These are phyloP conservation scores for Lupinus albus DNA, from an alignment of 306 rosid species.

Conservation along the genomic window DNA sequence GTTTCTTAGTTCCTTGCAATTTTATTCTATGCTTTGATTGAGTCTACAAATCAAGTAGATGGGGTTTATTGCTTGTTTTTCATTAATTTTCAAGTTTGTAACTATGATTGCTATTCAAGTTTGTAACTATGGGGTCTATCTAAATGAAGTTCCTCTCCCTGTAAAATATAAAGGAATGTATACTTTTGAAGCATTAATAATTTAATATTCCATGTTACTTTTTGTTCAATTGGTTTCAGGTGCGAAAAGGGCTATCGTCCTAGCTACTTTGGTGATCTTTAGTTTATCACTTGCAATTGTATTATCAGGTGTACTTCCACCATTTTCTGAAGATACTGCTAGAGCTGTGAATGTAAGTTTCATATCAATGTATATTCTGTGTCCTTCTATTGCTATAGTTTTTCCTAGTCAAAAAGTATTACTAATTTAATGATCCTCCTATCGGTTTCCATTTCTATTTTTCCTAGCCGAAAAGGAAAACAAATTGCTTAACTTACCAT, in stretches of 20 bases:
- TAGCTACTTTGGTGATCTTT: slow-evolving; percentile 64
- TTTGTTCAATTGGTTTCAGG: slow-evolving; percentile 55
- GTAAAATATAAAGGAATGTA: slow-evolving; percentile 18
- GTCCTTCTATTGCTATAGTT: too few relatives aligned
- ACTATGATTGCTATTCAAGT: slow-evolving; percentile 21
- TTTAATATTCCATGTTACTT: slow-evolving; percentile 1
- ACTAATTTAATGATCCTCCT: too few relatives aligned
- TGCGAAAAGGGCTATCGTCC: slow-evolving; percentile 60
- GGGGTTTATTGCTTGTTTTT: neutral
- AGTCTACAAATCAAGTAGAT: neutral
- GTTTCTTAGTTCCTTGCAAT: neutral
- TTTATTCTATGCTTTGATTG: neutral
- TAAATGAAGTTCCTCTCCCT: neutral
- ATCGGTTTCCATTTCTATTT: too few relatives aligned
- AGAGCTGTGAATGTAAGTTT: slow-evolving; percentile 83
- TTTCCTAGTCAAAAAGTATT: too few relatives aligned
- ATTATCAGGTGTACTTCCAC: slow-evolving; percentile 62
- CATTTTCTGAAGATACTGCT: slow-evolving; percentile 74
- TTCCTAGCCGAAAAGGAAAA: too few relatives aligned
- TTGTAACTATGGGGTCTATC: neutral
- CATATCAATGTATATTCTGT: too few relatives aligned
- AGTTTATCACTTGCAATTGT: slow-evolving; percentile 60
- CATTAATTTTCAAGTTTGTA: neutral
- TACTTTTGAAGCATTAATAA: neutral
- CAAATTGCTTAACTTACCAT: neutral